phyloP scores from a whole-genome alignment of 2,329 filamentous ascomycete genomes.

The Curvularia sp. region DNA sequence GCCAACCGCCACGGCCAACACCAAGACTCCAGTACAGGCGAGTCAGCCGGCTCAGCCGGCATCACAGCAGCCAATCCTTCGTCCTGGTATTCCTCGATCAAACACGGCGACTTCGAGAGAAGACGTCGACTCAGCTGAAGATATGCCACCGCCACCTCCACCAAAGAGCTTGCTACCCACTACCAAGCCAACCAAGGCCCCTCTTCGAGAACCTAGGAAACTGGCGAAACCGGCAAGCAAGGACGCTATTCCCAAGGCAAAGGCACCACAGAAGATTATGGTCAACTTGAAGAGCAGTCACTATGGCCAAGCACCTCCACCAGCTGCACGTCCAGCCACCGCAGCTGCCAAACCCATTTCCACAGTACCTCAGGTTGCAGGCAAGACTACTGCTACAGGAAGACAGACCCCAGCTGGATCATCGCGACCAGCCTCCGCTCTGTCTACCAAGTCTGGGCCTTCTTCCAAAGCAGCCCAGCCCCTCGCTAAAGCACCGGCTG shows the following conservation, averaged over 20 bases:
- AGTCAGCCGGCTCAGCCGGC: conserved; percentile 33
- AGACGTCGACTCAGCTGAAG: conserved; percentile 55
- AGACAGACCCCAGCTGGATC: conserved; percentile 55
- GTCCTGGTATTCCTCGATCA: conserved; percentile 34
- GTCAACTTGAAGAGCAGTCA: conserved; percentile 69
- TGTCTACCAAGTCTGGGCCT: conserved; percentile 33
- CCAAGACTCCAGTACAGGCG: conserved; percentile 59
- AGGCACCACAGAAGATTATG: conserved; percentile 68
- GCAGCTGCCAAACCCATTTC: conserved; percentile 35
- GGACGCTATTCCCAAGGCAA: conserved; percentile 65
- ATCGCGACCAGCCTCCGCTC: conserved; percentile 40
- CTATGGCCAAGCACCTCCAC: conserved; percentile 53
- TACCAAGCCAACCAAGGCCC: conserved; percentile 52
- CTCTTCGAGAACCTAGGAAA: conserved; percentile 54
- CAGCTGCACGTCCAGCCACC: conserved; percentile 63
- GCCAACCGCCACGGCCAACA: conserved; percentile 28
- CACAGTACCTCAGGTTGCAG: conserved; percentile 28
- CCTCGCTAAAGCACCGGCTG: conserved; percentile 36
- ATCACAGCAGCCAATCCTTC: conserved; percentile 40
- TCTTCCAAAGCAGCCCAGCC: conserved; percentile 32
- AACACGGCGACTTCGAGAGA: conserved; percentile 44
- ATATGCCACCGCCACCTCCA: conserved; percentile 68
- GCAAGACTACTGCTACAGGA: conserved; percentile 57
- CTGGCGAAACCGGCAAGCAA: conserved; percentile 67
- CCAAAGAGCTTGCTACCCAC: conserved; percentile 60